Conservation (phyloP, 139 green algal genomes). For the Haematococcus lacustris region DNA sequence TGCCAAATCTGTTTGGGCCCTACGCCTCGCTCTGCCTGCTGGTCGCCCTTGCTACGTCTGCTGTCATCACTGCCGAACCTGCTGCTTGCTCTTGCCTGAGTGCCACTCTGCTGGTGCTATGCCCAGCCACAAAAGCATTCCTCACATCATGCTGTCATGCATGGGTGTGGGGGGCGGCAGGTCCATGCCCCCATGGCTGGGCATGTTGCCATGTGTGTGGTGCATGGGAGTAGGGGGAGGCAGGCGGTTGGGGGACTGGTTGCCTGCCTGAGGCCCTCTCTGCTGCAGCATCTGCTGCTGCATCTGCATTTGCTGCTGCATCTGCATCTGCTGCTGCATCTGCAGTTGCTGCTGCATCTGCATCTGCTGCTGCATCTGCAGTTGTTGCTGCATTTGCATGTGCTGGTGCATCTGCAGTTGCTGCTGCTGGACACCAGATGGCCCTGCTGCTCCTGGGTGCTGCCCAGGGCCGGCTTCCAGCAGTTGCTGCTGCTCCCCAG, state of each 20-base stretch:
- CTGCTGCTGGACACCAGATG: not conserved
- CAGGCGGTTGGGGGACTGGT: slow-evolving; percentile 6
- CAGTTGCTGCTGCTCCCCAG: not conserved
- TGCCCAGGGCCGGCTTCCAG: not conserved
- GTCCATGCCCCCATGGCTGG: not conserved
- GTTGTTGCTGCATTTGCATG: not conserved
- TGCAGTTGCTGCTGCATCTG: slow-evolving; percentile 7
- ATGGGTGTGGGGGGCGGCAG: slow-evolving; percentile 8
- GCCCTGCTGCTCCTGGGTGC: not conserved
- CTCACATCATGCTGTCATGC: too few species aligned
- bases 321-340: not conserved
- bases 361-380: slow-evolving; percentile 10
- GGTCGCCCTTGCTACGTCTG: too few species aligned
- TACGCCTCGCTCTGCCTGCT: too few species aligned
- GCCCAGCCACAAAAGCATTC: too few species aligned
- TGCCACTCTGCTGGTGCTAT: too few species aligned
- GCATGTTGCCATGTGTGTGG: not conserved
- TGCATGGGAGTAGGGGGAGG: slow-evolving; percentile 24
- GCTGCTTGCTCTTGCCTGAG: too few species aligned
- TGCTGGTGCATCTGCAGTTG: not conserved
- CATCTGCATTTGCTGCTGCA: not conserved
- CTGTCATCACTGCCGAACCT: too few species aligned
- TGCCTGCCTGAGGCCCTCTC: not conserved
- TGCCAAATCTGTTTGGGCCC: too few species aligned
- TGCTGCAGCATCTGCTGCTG: not conserved